These are phyloP conservation scores for Rhizopogon sp. DNA, from an alignment of 768 basidiomycete genomes.

Conservation along the genomic window DNA sequence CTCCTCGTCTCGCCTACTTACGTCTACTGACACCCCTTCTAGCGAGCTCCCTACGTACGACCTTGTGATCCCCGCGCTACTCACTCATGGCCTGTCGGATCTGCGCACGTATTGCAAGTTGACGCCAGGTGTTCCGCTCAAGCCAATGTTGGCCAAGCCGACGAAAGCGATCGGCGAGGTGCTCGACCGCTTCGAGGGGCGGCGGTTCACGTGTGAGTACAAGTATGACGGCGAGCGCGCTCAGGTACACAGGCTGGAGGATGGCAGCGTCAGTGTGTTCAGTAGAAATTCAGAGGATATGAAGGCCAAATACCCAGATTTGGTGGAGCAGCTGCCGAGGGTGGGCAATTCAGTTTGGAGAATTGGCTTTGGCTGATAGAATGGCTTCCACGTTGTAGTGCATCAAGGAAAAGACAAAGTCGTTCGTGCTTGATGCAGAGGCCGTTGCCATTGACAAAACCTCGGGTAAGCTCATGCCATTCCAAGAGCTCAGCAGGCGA, in stretches of 20 bases:
- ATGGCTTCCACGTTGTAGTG: constrained; percentile 44
- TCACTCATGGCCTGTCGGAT: constrained; percentile 69
- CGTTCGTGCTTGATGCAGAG: constrained; percentile 95
- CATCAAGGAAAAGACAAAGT: constrained; percentile 75
- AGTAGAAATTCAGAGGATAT: constrained; percentile 98
- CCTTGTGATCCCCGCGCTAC: constrained; percentile 82
- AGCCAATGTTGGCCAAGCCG: constrained; percentile 99
- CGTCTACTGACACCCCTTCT: constrained; percentile 1
- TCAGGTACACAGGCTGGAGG: constrained; percentile 82
- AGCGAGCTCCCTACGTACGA: constrained; percentile 95
- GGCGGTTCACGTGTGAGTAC: constrained; percentile 97
- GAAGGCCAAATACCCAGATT: constrained; percentile 98
- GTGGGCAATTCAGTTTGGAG: constrained; percentile 35
- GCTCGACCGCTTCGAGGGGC: constrained; percentile 92
- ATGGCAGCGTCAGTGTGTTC: constrained; percentile 87
- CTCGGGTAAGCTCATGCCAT: constrained; percentile 87
- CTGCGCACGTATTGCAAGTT: constrained; percentile 78
- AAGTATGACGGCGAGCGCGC: constrained; percentile 99
- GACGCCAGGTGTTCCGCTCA: constrained; percentile 92
- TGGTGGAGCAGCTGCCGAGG: constrained; percentile 88
- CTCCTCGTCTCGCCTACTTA: not conserved
- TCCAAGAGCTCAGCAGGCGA: constrained; percentile 92
- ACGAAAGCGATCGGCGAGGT: constrained; percentile 99
- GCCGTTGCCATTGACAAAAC: constrained; percentile 91
- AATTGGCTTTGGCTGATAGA: not conserved